Percentiles rank a stretch among this genome's conserved stretches.
Evolutionary conservation across 257 asterid genomes (phyloP).

Genomic region (Leonotis leonurus): DNA sequence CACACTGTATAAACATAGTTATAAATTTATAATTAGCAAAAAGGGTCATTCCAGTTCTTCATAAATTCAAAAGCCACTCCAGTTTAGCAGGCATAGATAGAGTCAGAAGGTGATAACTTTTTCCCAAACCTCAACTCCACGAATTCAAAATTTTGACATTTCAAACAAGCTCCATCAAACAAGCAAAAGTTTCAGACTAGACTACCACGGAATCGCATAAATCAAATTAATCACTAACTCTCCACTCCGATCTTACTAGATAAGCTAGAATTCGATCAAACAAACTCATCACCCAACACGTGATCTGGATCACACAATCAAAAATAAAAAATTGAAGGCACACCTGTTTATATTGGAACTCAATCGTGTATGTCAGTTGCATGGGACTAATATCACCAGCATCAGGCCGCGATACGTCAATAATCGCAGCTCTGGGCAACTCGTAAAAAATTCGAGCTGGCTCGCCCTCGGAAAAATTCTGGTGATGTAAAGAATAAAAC

Average conservation of each 20-base stretch:
- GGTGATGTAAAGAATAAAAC: slow-evolving; percentile 27
- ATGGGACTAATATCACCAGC: slow-evolving; percentile 83
- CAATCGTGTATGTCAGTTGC: slow-evolving; percentile 79
- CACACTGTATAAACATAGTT: not conserved
- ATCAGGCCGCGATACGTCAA: slow-evolving; percentile 83
- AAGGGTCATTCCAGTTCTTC: not conserved
- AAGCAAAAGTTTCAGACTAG: not conserved
- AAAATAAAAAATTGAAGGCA: not conserved
- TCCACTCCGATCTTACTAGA: slow-evolving; percentile 12
- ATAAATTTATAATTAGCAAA: not conserved
- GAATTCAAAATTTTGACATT: not conserved
- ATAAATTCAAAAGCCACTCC: not conserved
- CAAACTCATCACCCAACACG: not conserved
- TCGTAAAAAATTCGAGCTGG: slow-evolving; percentile 61
- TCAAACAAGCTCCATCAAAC: not conserved
- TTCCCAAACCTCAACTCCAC: slow-evolving; percentile 2
- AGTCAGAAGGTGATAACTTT: not conserved
- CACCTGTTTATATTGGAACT: slow-evolving; percentile 69
- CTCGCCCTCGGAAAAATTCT: slow-evolving; percentile 26
- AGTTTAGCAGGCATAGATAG: not conserved
- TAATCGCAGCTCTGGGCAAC: slow-evolving; percentile 63
- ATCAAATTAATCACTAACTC: not conserved
- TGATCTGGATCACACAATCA: not conserved
- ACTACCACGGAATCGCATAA: not conserved
- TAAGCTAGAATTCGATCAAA: not conserved